Evolutionary conservation across 768 basidiomycete genomes (phyloP).

Genomic region (Tricholoma furcatifolium): DNA sequence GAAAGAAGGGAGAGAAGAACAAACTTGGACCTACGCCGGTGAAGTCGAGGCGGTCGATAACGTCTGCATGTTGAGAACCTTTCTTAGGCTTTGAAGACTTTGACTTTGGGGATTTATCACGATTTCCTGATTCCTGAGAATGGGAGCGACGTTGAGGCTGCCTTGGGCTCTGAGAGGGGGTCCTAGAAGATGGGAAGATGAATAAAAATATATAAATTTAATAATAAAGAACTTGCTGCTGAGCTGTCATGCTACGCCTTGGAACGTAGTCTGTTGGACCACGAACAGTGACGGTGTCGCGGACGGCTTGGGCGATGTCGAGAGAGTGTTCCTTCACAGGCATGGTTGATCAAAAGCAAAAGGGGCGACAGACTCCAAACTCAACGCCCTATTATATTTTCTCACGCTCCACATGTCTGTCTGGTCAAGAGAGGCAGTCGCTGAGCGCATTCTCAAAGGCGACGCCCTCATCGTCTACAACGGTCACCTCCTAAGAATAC

Average conservation of each 20-base stretch:
- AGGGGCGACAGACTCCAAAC: conserved; percentile 29
- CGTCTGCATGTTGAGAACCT: conserved; percentile 80
- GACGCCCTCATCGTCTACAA: conserved; percentile 75
- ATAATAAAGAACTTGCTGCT: conserved; percentile 40
- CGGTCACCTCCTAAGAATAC: conserved; percentile 61
- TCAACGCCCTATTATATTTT: neutral
- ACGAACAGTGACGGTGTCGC: conserved; percentile 65
- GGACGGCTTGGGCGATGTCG: conserved; percentile 62
- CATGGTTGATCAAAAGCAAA: conserved; percentile 36
- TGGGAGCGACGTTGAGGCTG: conserved; percentile 40
- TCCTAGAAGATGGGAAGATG: conserved; percentile 17
- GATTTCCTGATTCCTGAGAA: conserved; percentile 42
- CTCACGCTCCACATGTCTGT: conserved; percentile 9
- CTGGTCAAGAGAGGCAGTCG: conserved; percentile 52
- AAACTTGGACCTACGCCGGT: conserved; percentile 82
- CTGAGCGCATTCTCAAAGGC: conserved; percentile 70
- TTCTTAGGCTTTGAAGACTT: conserved; percentile 55
- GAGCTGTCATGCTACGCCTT: conserved; percentile 58
- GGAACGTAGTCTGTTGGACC: conserved; percentile 34
- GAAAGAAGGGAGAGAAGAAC: conserved; percentile 28
- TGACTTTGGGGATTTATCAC: conserved; percentile 36
- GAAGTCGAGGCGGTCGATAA: conserved; percentile 86
- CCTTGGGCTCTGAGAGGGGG: conserved; percentile 26
- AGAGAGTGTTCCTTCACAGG: conserved; percentile 28
- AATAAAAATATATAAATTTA: conserved; percentile 6